These are phyloP conservation scores for Ophiocordyceps camponoti-floridani DNA, from an alignment of 2,329 filamentous ascomycete species.

Conservation along the genomic window DNA sequence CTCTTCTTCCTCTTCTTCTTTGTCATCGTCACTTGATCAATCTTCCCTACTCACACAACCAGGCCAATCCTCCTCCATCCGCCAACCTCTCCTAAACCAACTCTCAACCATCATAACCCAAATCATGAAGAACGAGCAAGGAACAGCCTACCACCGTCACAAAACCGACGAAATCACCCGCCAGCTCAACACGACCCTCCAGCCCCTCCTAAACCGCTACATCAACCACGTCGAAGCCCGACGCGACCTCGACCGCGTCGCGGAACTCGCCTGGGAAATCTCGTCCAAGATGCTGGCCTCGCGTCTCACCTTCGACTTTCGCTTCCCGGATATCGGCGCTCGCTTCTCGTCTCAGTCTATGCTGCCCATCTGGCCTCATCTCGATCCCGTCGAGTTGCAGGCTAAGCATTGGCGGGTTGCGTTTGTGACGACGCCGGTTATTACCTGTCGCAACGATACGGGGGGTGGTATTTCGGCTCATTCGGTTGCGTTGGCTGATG, in stretches of 20 bases:
- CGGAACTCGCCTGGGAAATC: conserved; percentile 23
- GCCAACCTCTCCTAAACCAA: conserved; percentile 20
- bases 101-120: conserved; percentile 17
- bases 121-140: conserved; percentile 17
- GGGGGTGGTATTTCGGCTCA: conserved; percentile 25
- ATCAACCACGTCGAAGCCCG: conserved; percentile 17
- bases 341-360: conserved; percentile 31
- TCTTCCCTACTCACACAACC: too few species aligned
- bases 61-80: neutral
- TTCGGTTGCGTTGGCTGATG: conserved; percentile 25
- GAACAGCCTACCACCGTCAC: conserved; percentile 11
- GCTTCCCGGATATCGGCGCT: conserved; percentile 29
- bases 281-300: conserved; percentile 27
- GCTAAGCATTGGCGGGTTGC: conserved; percentile 32
- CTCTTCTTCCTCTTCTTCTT: too few species aligned
- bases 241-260: conserved; percentile 23
- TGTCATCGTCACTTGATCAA: too few species aligned
- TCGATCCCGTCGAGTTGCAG: conserved; percentile 25
- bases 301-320: conserved; percentile 25
- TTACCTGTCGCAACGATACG: conserved; percentile 34
- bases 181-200: conserved; percentile 16
- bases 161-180: conserved; percentile 24
- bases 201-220: conserved; percentile 19
- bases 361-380: conserved; percentile 23
- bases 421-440: conserved; percentile 33